Evolutionary conservation across 306 rosid genomes (phyloP), one percentile per base, ranked within the genome.

Genomic region (Abrus pulchellus): DNA sequence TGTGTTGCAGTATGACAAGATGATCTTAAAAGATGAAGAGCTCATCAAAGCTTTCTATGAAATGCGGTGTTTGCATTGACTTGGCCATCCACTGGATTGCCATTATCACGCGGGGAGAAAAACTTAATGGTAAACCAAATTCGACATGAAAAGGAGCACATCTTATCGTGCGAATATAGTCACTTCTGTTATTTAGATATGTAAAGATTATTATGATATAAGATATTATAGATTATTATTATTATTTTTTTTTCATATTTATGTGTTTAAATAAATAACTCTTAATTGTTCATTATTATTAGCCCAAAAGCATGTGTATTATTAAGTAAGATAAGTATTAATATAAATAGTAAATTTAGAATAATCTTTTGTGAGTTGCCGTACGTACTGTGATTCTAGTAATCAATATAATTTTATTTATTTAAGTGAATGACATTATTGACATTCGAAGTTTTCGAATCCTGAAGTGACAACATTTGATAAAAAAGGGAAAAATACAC

Each of bases 341-440:
- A 20, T 20, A 0, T 20, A 20, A 20, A 20, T 20, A 20, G 20
- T 20, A 20, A 20, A 20, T 20, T 20, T 20, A 20, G 20, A 20
- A 20, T 20, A 20, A 20, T 20, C 20, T 20, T 20, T 20, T 20
- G 20, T 20, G 20, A 20, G 20, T 20, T 20, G 20, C 20, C 20
- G 20, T 20, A 20, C 20, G 20, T 20, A 20, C 20, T 20, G 20
- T 20, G 20, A 20, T 20, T 20, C 20, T 20, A 20, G 20, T 20
- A 20, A 20, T 20, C 20, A 20, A 20, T 20, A 20, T 20, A 14
- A 10, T 61, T 3, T 64, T 38, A 63, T 32, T 29, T 34, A 36
- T 34, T 7, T 13, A 33, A 62, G 55, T 74, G 78, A 68, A 56
- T 54, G 38, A 53, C 11, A 74, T 38, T 41, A 43, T 41, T 56